Evolutionary conservation across 2,329 filamentous ascomycete genomes (phyloP).

Genomic region (Fonsecaea pedrosoi): DNA sequence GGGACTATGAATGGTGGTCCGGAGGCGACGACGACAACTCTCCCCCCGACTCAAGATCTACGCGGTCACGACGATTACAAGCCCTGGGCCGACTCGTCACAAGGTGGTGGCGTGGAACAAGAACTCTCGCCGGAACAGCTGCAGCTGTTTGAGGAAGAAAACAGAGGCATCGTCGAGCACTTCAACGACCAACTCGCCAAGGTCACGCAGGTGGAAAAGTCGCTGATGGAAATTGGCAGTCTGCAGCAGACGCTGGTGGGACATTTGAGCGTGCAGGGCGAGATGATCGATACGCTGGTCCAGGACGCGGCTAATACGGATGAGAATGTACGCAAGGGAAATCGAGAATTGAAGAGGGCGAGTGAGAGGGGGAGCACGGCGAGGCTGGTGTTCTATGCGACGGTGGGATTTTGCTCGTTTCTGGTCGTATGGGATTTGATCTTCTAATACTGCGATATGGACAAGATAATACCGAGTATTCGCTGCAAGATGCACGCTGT

Average conservation of each 20-base stretch:
- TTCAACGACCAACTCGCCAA: constrained; percentile 94
- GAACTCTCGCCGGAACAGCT: constrained; percentile 82
- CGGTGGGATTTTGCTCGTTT: constrained; percentile 74
- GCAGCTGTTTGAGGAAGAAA: constrained; percentile 92
- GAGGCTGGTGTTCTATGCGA: constrained; percentile 80
- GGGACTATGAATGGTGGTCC: not conserved
- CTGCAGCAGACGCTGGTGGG: constrained; percentile 86
- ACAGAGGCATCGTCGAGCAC: constrained; percentile 88
- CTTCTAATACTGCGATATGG: constrained; percentile 48
- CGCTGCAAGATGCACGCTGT: too few relatives aligned
- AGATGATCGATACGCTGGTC: constrained; percentile 87
- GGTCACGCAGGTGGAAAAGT: constrained; percentile 90
- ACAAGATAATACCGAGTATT: not conserved
- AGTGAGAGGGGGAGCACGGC: constrained; percentile 74
- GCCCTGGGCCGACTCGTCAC: constrained; percentile 40
- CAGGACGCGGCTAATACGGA: constrained; percentile 80
- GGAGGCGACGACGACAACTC: not conserved
- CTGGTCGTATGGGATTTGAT: constrained; percentile 80
- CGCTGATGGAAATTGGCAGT: constrained; percentile 88
- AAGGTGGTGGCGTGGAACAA: constrained; percentile 45
- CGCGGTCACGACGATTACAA: constrained; percentile 39
- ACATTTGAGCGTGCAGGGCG: constrained; percentile 84
- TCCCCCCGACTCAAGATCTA: constrained; percentile 33
- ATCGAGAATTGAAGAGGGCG: constrained; percentile 88
- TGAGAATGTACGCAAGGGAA: constrained; percentile 86